Evolutionary conservation across 2,329 filamentous ascomycete species (phyloP).

Genomic region (Aspergillus sclerotialis): DNA sequence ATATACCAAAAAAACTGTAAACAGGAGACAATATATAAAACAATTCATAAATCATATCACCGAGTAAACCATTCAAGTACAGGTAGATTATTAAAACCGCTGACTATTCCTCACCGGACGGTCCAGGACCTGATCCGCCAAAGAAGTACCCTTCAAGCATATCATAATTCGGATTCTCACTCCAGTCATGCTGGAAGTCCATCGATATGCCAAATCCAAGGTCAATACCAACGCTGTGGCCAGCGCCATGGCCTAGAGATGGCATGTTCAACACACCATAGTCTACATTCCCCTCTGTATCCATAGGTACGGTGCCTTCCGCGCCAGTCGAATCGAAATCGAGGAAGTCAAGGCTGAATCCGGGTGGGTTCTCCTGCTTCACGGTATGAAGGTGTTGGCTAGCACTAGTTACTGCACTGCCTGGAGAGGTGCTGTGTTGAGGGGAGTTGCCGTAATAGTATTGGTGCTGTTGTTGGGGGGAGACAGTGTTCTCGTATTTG

Average conservation of each 20-base stretch:
- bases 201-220: constrained; percentile 40
- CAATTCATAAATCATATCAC: neutral
- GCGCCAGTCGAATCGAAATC: constrained; percentile 40
- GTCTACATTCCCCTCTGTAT: constrained; percentile 22
- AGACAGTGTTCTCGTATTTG: constrained; percentile 29
- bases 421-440: constrained; percentile 26
- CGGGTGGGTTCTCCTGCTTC: constrained; percentile 15
- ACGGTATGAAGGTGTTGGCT: constrained; percentile 17
- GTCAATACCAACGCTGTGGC: constrained; percentile 37
- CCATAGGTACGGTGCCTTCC: constrained; percentile 17
- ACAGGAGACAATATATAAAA: neutral
- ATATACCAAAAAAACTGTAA: neutral
- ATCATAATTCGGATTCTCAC: constrained; percentile 42
- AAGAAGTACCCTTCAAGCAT: constrained; percentile 52
- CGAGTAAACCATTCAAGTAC: too few species aligned
- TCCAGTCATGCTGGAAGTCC: constrained; percentile 44
- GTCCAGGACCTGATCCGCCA: constrained; percentile 34
- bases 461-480: constrained; percentile 24
- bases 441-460: constrained; percentile 29
- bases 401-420: constrained; percentile 15
- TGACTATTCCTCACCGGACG: constrained; percentile 15
- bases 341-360: constrained; percentile 49
- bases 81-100: neutral
- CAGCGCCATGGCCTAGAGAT: constrained; percentile 20
- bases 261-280: constrained; percentile 22